Percentiles rank a stretch among this genome's conserved stretches.
Conservation (phyloP, 306 rosid genomes). For the Glycyrrhiza uralensis region DNA sequence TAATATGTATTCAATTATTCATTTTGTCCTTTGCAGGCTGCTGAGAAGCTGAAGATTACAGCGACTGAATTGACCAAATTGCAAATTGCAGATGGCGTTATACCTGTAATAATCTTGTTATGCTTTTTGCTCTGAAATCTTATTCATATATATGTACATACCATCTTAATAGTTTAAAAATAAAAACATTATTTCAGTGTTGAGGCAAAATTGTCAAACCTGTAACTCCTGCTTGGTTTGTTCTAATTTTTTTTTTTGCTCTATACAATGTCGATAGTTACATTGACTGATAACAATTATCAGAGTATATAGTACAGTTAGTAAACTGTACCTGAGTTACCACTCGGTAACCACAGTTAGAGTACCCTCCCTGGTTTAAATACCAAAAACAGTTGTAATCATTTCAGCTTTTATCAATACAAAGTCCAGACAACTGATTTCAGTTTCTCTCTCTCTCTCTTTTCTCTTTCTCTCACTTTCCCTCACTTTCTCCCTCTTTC, state of each 20-base stretch:
- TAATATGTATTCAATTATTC: constrained; percentile 8
- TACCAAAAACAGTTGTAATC: too few species aligned
- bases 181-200: background rate
- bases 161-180: background rate
- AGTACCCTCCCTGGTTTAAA: too few species aligned
- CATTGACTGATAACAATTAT: background rate
- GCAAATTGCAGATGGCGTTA: constrained; percentile 77
- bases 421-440: too few species aligned
- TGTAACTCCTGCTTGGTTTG: constrained; percentile 8
- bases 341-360: too few species aligned
- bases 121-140: constrained; percentile 6
- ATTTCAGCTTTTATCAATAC: too few species aligned
- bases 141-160: background rate
- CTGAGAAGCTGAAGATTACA: constrained; percentile 77
- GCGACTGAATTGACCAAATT: constrained; percentile 60
- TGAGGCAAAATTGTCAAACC: background rate
- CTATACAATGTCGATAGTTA: background rate
- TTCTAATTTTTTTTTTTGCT: background rate
- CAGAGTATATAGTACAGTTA: too few species aligned
- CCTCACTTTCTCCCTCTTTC: too few species aligned
- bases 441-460: too few species aligned
- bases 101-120: constrained; percentile 62
- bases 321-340: too few species aligned
- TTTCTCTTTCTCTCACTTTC: too few species aligned
- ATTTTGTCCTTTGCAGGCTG: constrained; percentile 58